phyloP scores from a whole-genome alignment of 495 filamentous ascomycete genomes.

The Rostrohypoxylon terebratum region DNA sequence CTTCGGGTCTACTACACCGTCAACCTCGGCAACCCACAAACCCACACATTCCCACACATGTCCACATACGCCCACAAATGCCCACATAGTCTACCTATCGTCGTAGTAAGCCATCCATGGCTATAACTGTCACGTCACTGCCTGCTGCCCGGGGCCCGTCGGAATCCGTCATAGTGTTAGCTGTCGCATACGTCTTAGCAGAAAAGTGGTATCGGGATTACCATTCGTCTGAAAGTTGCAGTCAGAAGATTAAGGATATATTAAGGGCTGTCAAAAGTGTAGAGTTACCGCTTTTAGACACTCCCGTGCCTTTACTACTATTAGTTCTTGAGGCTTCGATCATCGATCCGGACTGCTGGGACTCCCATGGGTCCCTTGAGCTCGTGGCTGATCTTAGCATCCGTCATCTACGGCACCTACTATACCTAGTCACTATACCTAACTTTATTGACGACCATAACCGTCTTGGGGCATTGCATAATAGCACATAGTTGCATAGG shows the following conservation, averaged over 20 bases:
- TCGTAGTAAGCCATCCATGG: conserved; percentile 4
- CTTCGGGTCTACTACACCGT: not conserved
- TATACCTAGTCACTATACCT: conserved; percentile 1
- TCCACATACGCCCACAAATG: too few species aligned
- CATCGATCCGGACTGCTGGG: conserved; percentile 42
- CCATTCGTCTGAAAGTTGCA: conserved; percentile 7
- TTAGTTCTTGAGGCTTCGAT: conserved; percentile 34
- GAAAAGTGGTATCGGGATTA: not conserved
- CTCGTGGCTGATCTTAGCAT: conserved; percentile 36
- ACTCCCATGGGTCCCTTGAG: conserved; percentile 40
- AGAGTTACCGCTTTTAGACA: conserved; percentile 23
- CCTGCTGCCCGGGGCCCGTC: not conserved
- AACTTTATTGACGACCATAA: conserved; percentile 11
- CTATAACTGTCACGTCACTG: not conserved
- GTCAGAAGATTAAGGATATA: not conserved
- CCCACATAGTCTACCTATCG: not conserved
- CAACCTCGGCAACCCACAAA: conserved; percentile 10
- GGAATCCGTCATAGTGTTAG: not conserved
- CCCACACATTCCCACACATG: too few species aligned
- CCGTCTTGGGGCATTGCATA: not conserved
- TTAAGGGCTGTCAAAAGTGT: conserved; percentile 16
- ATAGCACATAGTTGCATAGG: not conserved
- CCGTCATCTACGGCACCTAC: conserved; percentile 15
- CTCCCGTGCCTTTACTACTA: conserved; percentile 26
- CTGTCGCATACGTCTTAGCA: not conserved